Conservation (phyloP, 768 basidiomycete species). For the Mycena haematopus region DNA sequence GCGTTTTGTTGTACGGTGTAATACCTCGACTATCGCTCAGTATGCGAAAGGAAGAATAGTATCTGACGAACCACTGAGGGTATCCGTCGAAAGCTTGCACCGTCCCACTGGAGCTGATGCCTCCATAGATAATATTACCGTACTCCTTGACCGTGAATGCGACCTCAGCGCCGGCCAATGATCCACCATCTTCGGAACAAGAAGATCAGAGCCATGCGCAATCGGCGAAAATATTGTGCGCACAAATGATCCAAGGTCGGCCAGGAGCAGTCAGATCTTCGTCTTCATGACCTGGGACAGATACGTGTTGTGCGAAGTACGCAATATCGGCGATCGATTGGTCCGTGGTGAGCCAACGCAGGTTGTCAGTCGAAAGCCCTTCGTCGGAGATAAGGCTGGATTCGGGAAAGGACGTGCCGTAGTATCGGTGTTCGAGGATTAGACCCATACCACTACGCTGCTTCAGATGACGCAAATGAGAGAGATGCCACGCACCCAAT, state of each 20-base stretch:
- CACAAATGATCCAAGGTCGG: constrained; percentile 23
- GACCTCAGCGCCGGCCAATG: constrained; percentile 21
- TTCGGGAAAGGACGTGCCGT: constrained; percentile 22
- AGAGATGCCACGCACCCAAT: constrained; percentile 10
- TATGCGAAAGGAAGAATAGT: not conserved
- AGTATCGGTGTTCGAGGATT: constrained; percentile 25
- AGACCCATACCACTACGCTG: constrained; percentile 20
- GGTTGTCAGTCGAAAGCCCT: constrained; percentile 22
- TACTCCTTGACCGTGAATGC: constrained; percentile 19
- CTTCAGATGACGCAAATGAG: not conserved
- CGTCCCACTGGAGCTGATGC: constrained; percentile 24
- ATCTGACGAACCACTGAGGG: constrained; percentile 17
- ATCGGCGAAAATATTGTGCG: not conserved
- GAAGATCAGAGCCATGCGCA: not conserved
- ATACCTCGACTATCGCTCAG: constrained; percentile 16
- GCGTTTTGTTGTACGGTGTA: constrained; percentile 24
- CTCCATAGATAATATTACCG: constrained; percentile 23
- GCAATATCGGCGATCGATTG: constrained; percentile 26
- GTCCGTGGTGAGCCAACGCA: constrained; percentile 25
- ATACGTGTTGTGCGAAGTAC: constrained; percentile 21
- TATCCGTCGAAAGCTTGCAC: constrained; percentile 17
- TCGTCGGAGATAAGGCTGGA: constrained; percentile 5
- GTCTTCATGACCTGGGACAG: constrained; percentile 19
- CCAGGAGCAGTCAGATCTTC: constrained; percentile 23
- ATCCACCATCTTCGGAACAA: constrained; percentile 20